Evolutionary conservation across 768 basidiomycete genomes (phyloP), one percentile per base, ranked within the genome.

Genomic region (Rhodotorula kratochvilovae): DNA sequence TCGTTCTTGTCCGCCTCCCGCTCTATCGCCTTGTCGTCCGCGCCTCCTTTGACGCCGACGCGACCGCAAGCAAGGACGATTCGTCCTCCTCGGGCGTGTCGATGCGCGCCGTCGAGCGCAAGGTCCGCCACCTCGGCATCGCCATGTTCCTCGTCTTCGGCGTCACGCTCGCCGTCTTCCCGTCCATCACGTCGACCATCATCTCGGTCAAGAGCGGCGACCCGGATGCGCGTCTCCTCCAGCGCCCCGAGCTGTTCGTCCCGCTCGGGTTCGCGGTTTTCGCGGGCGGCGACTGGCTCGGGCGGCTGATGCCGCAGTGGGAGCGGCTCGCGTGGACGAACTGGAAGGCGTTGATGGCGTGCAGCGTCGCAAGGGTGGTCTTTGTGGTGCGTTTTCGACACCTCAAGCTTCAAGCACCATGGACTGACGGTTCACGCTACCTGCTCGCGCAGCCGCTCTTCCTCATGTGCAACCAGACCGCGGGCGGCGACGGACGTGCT

Each of bases 61-160:
- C 55, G 39, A 19, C 48, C 8, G 27, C 63, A 31, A 43, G 21
- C 31, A 56, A 55, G 33, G 31, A 33, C 5, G 25, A 54, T 0
- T 55, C 58, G 45, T 60, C 71, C 23, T 0, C 66, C 0, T 53
- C 42, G 17, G 17, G 27, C 25, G 50, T 39, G 23, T 46, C 39
- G 42, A 55, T 74, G 11, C 57, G 59, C 23, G 39, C 11, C 7
- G 75, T 76, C 60, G 72, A 78, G 48, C 71, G 71, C 57, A 78
- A 78, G 63, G 61, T 80, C 68, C 74, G 80, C 71, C 71, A 77
- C 71, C 74, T 77, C 19, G 81, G 78, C 70, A 73, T 79, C 57
- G 77, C 80, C 39, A 79, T 77, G 76, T 79, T 80, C 45, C 65
- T 74, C 66, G 74, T 78, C 63, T 82, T 80, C 66, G 79, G 76